A percentile compares a stretch with the other conserved stretches of the same genome.
phyloP scores from a whole-genome alignment of 305 asterid species.

The Ajuga reptans region DNA sequence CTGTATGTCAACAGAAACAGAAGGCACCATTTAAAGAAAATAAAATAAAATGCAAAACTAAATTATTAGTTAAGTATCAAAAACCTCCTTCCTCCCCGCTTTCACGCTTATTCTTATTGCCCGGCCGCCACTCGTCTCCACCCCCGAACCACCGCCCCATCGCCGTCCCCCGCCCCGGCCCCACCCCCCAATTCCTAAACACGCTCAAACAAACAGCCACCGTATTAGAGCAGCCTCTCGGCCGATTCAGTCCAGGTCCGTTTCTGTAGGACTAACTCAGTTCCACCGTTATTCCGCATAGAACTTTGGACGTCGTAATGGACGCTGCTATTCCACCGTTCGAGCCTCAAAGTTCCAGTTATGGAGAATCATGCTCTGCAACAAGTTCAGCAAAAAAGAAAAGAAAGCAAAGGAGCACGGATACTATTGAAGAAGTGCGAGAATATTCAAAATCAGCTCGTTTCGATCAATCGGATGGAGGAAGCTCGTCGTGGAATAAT shows the following conservation, averaged over 20 bases:
- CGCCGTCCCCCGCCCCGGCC: background rate
- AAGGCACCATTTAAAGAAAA: no score
- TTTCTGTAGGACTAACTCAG: background rate
- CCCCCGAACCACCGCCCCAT: background rate
- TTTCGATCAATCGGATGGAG: conserved; percentile 18
- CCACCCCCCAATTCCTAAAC: background rate
- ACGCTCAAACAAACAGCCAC: background rate
- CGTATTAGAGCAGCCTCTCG: background rate
- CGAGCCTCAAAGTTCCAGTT: conserved; percentile 3
- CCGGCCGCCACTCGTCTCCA: conserved; percentile 16
- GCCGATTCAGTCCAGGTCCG: background rate
- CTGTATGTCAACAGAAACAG: no score
- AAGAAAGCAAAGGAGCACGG: conserved; percentile 38
- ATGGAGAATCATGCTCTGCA: background rate
- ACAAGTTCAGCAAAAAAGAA: conserved; percentile 29
- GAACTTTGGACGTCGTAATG: conserved; percentile 8
- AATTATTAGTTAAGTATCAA: background rate
- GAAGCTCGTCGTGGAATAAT: conserved; percentile 55
- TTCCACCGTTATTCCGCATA: background rate
- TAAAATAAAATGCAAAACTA: no score
- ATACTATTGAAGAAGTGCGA: conserved; percentile 23
- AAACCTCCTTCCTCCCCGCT: background rate
- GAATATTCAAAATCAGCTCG: conserved; percentile 35
- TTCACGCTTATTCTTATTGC: background rate
- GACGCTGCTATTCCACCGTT: conserved; percentile 1